Evolutionary conservation across 2,329 filamentous ascomycete species (phyloP).

Genomic region (Alternaria sp.): DNA sequence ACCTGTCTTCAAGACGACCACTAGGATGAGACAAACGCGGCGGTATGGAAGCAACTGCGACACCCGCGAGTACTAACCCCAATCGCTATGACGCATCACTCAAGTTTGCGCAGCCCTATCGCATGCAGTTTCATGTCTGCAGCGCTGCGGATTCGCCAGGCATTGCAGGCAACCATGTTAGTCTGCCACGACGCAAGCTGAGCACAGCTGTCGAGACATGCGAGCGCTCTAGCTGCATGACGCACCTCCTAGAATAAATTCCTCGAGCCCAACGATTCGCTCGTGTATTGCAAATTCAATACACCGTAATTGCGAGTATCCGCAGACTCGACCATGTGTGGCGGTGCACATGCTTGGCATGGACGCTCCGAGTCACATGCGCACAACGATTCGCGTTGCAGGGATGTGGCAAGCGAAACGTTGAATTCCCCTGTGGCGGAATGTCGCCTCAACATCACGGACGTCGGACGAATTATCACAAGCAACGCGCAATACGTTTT

Average conservation of each 20-base stretch:
- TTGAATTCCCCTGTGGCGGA: conserved; percentile 28
- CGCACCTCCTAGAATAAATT: conserved; percentile 38
- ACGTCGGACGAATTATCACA: conserved; percentile 24
- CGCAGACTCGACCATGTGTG: conserved; percentile 29
- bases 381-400: conserved; percentile 20
- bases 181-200: conserved; percentile 41
- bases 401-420: conserved; percentile 19
- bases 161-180: conserved; percentile 34
- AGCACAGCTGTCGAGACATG: conserved; percentile 30
- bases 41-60: conserved; percentile 2
- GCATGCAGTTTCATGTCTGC: conserved; percentile 25
- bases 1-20: conserved; percentile 8
- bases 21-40: conserved; percentile 1
- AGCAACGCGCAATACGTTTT: conserved; percentile 14
- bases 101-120: conserved; percentile 38
- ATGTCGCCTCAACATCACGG: conserved; percentile 23
- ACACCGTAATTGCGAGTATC: conserved; percentile 14
- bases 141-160: conserved; percentile 32
- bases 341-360: conserved; percentile 36
- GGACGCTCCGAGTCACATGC: conserved; percentile 32
- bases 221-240: conserved; percentile 42
- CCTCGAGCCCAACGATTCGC: conserved; percentile 31
- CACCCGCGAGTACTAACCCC: conserved; percentile 2
- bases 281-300: conserved; percentile 13
- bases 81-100: conserved; percentile 36